These are phyloP conservation scores for Coemansia sp. DNA, from an alignment of 192 early-diverging fungal genomes.

Conservation along the genomic window DNA sequence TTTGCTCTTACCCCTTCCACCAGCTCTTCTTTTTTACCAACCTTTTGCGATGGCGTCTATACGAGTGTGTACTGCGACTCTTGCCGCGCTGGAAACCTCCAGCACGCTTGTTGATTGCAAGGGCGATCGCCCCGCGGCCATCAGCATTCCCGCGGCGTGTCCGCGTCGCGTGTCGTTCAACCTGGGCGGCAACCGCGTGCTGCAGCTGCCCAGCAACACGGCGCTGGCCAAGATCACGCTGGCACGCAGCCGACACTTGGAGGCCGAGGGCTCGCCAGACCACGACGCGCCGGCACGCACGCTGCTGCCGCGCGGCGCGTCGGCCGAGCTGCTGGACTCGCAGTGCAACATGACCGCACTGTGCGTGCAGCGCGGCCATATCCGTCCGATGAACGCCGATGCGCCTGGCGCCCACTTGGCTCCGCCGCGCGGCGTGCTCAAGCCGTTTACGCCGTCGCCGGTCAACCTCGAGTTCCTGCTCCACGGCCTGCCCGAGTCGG, in stretches of 20 bases:
- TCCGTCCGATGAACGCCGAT: constrained; percentile 27
- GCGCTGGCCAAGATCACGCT: constrained; percentile 39
- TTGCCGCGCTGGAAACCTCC: constrained; percentile 17
- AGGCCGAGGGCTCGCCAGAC: no score
- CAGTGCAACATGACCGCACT: constrained; percentile 46
- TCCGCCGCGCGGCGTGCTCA: constrained; percentile 49
- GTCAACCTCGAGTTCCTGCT: constrained; percentile 23
- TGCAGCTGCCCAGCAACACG: constrained; percentile 46
- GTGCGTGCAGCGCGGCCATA: constrained; percentile 47
- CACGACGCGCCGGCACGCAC: no score
- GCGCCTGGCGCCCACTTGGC: no score
- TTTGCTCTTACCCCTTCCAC: no score
- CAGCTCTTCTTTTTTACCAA: no score
- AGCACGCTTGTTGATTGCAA: background rate
- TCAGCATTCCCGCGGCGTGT: constrained; percentile 11
- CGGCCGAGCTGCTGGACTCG: constrained; percentile 33
- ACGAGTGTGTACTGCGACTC: constrained; percentile 42
- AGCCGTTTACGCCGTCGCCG: constrained; percentile 43
- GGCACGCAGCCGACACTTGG: constrained; percentile 28
- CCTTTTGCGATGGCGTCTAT: constrained; percentile 55
- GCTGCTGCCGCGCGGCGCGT: constrained; percentile 45
- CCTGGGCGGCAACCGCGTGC: constrained; percentile 35
- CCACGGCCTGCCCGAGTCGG: constrained; percentile 9
- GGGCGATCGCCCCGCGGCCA: constrained; percentile 3
- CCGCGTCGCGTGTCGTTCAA: constrained; percentile 50